These are phyloP conservation scores for Prunus fruticosa DNA, from an alignment of 306 rosid species.

Conservation along the genomic window DNA sequence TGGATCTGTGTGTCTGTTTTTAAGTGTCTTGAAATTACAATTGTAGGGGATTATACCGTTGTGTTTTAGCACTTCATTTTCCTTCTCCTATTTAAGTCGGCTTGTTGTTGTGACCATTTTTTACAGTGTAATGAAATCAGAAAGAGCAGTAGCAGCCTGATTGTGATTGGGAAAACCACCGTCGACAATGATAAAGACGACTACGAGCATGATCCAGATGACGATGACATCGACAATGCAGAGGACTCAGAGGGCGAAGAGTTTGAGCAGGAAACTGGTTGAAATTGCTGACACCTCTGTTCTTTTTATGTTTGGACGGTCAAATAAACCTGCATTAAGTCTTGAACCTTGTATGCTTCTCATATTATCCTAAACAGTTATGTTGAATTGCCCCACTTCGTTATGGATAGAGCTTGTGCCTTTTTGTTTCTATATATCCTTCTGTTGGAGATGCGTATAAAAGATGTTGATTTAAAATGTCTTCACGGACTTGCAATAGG, in stretches of 20 bases:
- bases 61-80: not conserved
- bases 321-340: not conserved
- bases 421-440: not conserved
- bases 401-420: not conserved
- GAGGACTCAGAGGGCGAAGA: slow-evolving; percentile 95
- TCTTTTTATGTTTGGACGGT: slow-evolving; percentile 7
- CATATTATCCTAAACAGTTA: not conserved
- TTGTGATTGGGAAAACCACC: slow-evolving; percentile 65
- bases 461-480: not conserved
- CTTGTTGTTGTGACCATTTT: not conserved
- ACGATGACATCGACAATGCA: slow-evolving; percentile 71
- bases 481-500: not conserved
- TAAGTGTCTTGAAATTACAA: not conserved
- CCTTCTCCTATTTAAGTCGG: not conserved
- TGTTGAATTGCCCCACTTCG: not conserved
- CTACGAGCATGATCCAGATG: slow-evolving; percentile 61
- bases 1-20: not conserved
- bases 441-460: not conserved
- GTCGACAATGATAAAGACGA: slow-evolving; percentile 80
- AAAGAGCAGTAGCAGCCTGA: slow-evolving; percentile 56
- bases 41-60: not conserved
- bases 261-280: slow-evolving; percentile 90
- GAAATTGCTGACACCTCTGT: slow-evolving; percentile 26
- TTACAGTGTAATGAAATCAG: slow-evolving; percentile 82
- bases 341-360: not conserved